Percentiles rank a stretch among this genome's conserved stretches.
phyloP scores from a whole-genome alignment of 805 yeast species.

The Metschnikowia proteae region DNA sequence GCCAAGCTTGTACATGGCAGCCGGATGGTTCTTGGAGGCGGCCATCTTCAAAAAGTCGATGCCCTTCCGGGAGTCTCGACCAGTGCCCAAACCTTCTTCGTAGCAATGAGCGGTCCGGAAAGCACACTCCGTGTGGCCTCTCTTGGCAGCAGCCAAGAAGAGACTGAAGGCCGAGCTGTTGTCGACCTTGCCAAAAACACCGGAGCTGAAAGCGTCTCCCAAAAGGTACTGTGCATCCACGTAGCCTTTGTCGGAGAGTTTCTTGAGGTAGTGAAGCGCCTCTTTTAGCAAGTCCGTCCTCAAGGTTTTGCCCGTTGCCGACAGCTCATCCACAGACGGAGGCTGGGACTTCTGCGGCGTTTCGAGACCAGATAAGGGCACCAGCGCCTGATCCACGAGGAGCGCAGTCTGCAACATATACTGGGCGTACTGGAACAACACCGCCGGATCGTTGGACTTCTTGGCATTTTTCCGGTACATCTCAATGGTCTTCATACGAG shows the following conservation, averaged over 20 bases:
- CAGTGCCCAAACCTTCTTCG: conserved; percentile 91
- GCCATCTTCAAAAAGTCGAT: conserved; percentile 80
- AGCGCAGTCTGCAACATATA: conserved; percentile 84
- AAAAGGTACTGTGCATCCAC: conserved; percentile 87
- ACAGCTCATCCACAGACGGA: not conserved
- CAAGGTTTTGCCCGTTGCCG: conserved; percentile 20
- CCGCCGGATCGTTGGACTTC: conserved; percentile 77
- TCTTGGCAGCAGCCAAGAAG: conserved; percentile 89
- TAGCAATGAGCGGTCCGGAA: conserved; percentile 88
- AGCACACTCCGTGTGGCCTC: conserved; percentile 87
- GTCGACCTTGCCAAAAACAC: conserved; percentile 78
- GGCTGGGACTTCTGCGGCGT: not conserved
- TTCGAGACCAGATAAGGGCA: conserved; percentile 1
- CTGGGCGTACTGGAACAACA: conserved; percentile 88
- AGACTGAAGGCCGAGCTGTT: conserved; percentile 68
- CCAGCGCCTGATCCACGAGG: conserved; percentile 9
- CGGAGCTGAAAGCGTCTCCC: conserved; percentile 86
- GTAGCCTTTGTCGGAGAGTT: conserved; percentile 73
- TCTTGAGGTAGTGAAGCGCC: conserved; percentile 65
- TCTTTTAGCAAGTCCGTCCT: conserved; percentile 67
- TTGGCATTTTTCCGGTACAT: conserved; percentile 83
- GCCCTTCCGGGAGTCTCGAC: conserved; percentile 82
- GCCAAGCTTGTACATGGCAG: conserved; percentile 95
- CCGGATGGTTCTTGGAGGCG: conserved; percentile 87
- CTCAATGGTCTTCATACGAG: conserved; percentile 80